phyloP scores from a whole-genome alignment of 1,284 basidiomycete genomes.

The Singerocomus inundabilis region DNA sequence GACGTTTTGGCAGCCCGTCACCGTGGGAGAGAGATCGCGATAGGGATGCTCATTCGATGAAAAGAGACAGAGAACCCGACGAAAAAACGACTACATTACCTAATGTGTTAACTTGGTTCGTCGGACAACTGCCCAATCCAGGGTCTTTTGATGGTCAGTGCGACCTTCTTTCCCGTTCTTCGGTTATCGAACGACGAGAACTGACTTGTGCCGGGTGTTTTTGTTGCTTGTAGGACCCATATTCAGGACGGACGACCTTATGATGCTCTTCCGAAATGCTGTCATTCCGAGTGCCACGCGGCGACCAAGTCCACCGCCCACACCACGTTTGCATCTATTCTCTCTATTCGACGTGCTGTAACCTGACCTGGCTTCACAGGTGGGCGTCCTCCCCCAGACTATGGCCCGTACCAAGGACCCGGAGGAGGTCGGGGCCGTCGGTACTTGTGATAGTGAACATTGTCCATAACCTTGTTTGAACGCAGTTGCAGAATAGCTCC shows the following conservation, averaged over 20 bases:
- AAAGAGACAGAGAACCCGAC: conserved; percentile 46
- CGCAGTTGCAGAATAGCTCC: too few relatives aligned
- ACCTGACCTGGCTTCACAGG: conserved; percentile 31
- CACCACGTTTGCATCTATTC: conserved; percentile 31
- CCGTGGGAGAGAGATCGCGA: conserved; percentile 51
- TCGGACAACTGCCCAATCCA: conserved; percentile 73
- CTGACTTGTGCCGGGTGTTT: conserved; percentile 16
- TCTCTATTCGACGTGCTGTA: conserved; percentile 4
- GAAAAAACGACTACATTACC: conserved; percentile 60
- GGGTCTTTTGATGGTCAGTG: conserved; percentile 77
- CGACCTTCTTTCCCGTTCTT: conserved; percentile 1
- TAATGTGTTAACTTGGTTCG: conserved; percentile 76
- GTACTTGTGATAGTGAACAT: conserved; percentile 19
- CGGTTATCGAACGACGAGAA: conserved; percentile 13
- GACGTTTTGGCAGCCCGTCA: conserved; percentile 45
- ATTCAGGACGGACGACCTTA: conserved; percentile 83
- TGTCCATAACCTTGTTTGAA: too few relatives aligned
- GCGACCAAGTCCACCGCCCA: conserved; percentile 50
- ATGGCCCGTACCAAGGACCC: conserved; percentile 69
- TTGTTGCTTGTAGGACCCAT: conserved; percentile 61
- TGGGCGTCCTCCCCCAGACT: conserved; percentile 65
- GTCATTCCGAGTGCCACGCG: conserved; percentile 62
- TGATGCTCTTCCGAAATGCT: conserved; percentile 75
- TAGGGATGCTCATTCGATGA: conserved; percentile 40
- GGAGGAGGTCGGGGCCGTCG: conserved; percentile 37